Percentiles rank a stretch among this genome's conserved stretches.
These are phyloP conservation scores for Dryas alaskensis DNA, from an alignment of 306 rosid species.

Conservation along the genomic window DNA sequence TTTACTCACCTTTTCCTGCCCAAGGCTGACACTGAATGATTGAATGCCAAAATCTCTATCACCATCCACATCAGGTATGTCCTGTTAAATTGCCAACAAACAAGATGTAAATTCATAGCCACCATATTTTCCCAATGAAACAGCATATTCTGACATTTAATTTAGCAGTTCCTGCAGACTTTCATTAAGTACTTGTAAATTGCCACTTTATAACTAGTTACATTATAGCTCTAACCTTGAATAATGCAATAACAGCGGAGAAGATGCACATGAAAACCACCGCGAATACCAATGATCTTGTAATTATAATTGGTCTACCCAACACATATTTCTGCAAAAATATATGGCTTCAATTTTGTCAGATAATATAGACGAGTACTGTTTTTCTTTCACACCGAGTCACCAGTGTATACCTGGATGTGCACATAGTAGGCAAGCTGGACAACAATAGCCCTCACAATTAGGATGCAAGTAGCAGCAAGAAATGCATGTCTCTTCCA, in stretches of 20 bases:
- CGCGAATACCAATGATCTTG: conserved; percentile 27
- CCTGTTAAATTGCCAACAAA: conserved; percentile 10
- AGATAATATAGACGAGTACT: not conserved
- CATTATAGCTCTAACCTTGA: conserved; percentile 20
- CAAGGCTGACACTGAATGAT: conserved; percentile 26
- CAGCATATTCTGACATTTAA: not conserved
- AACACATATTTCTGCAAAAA: conserved; percentile 23
- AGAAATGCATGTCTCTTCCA: conserved; percentile 32
- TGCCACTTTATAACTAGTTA: not conserved
- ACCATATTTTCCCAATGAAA: not conserved
- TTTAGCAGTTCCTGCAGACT: too few species aligned
- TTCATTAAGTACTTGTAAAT: too few species aligned
- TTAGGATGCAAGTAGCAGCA: conserved; percentile 26
- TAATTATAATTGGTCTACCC: conserved; percentile 16
- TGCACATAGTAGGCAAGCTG: conserved; percentile 25
- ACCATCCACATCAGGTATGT: conserved; percentile 34
- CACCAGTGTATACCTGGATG: conserved; percentile 17
- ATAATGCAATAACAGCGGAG: conserved; percentile 27
- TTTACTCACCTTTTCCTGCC: conserved; percentile 18
- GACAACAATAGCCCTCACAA: conserved; percentile 29
- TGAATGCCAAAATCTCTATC: conserved; percentile 26
- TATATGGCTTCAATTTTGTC: not conserved
- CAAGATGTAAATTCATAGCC: not conserved
- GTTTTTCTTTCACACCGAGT: not conserved
- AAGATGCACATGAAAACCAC: conserved; percentile 29